Percentiles rank a stretch among this genome's conserved stretches.
Conservation (phyloP, 768 basidiomycete genomes). For the Amanita exitialis region DNA sequence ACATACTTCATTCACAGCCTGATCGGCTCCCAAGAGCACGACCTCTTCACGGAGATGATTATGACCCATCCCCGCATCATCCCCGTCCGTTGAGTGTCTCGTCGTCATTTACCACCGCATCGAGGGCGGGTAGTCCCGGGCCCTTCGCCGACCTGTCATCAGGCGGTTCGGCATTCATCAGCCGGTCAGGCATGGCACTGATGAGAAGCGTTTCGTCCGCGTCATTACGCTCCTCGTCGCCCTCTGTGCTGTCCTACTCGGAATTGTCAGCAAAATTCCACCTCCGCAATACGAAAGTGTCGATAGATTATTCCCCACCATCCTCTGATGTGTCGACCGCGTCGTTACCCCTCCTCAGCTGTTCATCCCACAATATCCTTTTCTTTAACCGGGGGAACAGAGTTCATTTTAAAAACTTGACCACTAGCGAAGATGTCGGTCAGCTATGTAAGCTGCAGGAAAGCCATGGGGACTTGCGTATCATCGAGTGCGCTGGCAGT, state of each 20-base stretch:
- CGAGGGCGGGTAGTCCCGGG: slow-evolving; percentile 16
- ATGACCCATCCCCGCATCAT: slow-evolving; percentile 10
- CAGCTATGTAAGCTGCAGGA: slow-evolving; percentile 43
- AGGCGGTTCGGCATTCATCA: slow-evolving; percentile 15
- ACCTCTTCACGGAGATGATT: slow-evolving; percentile 10
- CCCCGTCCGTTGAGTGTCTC: slow-evolving; percentile 1
- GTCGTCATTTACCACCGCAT: slow-evolving; percentile 8
- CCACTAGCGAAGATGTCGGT: slow-evolving; percentile 29
- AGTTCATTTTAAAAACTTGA: slow-evolving; percentile 40
- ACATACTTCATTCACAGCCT: slow-evolving; percentile 6
- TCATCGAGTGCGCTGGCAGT: slow-evolving; percentile 28
- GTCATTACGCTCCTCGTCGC: slow-evolving; percentile 16
- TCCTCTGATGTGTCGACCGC: slow-evolving; percentile 3
- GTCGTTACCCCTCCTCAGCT: slow-evolving; percentile 24
- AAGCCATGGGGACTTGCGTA: slow-evolving; percentile 31
- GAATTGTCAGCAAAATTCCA: slow-evolving; percentile 23
- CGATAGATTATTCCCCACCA: slow-evolving; percentile 22
- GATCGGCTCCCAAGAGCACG: slow-evolving; percentile 14
- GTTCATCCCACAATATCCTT: slow-evolving; percentile 32
- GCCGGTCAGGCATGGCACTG: slow-evolving; percentile 18
- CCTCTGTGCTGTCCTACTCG: slow-evolving; percentile 19
- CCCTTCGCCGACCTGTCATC: slow-evolving; percentile 10
- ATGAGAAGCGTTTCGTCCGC: slow-evolving; percentile 24
- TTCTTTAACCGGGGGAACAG: slow-evolving; percentile 47
- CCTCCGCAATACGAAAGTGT: slow-evolving; percentile 22